Base-by-base conservation (phyloP, 176 grass and related monocot genomes). In the Raddia guianensis region DNA sequence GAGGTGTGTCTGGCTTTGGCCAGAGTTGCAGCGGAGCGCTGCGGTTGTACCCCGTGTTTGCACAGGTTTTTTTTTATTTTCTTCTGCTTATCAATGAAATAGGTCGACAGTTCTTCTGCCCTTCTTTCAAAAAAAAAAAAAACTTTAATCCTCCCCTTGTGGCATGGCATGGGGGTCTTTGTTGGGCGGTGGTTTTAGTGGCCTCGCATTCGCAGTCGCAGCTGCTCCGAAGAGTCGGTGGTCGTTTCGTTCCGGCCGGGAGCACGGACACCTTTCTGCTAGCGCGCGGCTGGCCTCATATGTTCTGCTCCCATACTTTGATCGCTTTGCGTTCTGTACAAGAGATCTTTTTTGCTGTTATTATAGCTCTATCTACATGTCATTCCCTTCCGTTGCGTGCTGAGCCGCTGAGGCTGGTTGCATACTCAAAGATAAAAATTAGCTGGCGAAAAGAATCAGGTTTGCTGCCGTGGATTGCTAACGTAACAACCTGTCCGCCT, bases 61-160 rank as follows among this genome's bases (percentile, higher is more conserved):
- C n/a, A n/a, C n/a, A n/a, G n/a, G n/a, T n/a, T n/a, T n/a, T n/a
- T n/a, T n/a, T n/a, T n/a, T n/a, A n/a, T n/a, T n/a, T n/a, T n/a
- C n/a, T n/a, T n/a, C n/a, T n/a, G n/a, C n/a, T n/a, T n/a, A n/a
- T n/a, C n/a, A n/a, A n/a, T n/a, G n/a, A n/a, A n/a, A n/a, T n/a
- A n/a, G n/a, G n/a, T n/a, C n/a, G n/a, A n/a, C n/a, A n/a, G n/a
- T n/a, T n/a, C n/a, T n/a, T n/a, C n/a, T n/a, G n/a, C n/a, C n/a
- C n/a, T n/a, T n/a, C n/a, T n/a, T n/a, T n/a, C n/a, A n/a, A n/a
- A n/a, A n/a, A n/a, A n/a, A n/a, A n/a, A n/a, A n/a, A n/a, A n/a
- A n/a, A 49, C 57, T 87, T 87, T 78, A 83, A 58, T 63, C 79
- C 42, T 21, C 66, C 63, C 37, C 37, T 40, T 5, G 4, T 40